Conservation (phyloP, 176 grass and related monocot genomes). For the Luzula sylvatica region DNA sequence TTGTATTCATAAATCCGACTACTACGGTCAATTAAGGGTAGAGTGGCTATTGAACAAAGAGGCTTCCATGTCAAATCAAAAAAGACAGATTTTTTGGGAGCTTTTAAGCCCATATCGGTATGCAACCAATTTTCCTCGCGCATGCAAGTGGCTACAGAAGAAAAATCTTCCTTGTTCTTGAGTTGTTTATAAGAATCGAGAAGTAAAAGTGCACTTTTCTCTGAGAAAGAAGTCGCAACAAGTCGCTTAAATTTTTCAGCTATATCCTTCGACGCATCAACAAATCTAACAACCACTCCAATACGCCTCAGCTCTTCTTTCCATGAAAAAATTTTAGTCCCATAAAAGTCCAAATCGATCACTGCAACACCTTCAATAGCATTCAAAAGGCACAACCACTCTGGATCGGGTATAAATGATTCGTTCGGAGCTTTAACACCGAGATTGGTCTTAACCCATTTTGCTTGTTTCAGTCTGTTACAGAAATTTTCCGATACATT, state of each 20-base stretch:
- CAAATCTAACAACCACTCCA: conserved; percentile 27
- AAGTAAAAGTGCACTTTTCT: conserved; percentile 32
- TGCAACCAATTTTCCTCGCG: conserved; percentile 33
- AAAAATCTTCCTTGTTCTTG: not conserved
- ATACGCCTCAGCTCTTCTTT: conserved; percentile 32
- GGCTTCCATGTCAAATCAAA: conserved; percentile 25
- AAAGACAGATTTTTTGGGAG: conserved; percentile 30
- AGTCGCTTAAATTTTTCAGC: conserved; percentile 17
- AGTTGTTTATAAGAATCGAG: conserved; percentile 34
- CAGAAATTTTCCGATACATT: conserved; percentile 13
- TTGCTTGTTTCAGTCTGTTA: conserved; percentile 20
- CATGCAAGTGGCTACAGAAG: conserved; percentile 23
- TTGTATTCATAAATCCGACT: conserved; percentile 45
- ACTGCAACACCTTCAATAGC: conserved; percentile 23
- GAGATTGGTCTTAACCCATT: conserved; percentile 54
- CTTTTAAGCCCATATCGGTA: conserved; percentile 38
- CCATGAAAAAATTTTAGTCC: conserved; percentile 22
- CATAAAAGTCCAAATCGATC: conserved; percentile 54
- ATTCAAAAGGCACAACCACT: conserved; percentile 42
- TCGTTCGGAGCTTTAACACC: conserved; percentile 33
- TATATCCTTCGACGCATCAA: conserved; percentile 32
- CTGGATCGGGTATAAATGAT: conserved; percentile 34
- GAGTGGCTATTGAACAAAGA: conserved; percentile 32
- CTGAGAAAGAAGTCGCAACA: conserved; percentile 9
- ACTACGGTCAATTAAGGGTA: conserved; percentile 46